phyloP scores from a whole-genome alignment of 2,329 filamentous ascomycete genomes.

The Diaporthe capsici region DNA sequence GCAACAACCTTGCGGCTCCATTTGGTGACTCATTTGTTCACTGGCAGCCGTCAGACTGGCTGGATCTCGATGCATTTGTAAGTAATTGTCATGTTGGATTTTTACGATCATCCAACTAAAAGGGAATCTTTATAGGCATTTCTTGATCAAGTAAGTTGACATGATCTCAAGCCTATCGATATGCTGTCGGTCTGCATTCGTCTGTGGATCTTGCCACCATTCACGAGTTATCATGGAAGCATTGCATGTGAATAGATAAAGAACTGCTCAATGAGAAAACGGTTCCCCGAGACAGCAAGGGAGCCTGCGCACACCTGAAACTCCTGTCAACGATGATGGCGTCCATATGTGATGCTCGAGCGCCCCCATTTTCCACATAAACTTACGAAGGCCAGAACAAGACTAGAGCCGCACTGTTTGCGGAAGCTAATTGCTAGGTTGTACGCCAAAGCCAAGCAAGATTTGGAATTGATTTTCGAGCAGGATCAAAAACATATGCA shows the following conservation, averaged over 20 bases:
- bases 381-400: no score
- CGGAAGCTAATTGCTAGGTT: neutral
- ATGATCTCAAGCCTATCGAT: neutral
- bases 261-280: no score
- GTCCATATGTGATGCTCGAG: no score
- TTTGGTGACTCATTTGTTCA: neutral
- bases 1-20: neutral
- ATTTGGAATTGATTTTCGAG: neutral
- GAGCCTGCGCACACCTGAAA: no score
- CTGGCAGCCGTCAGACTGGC: slow-evolving; percentile 8
- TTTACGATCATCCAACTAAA: neutral
- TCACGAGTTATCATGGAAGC: no score
- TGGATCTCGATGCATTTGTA: neutral
- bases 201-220: no score
- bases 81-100: neutral
- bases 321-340: no score
- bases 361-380: no score
- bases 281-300: no score
- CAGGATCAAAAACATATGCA: neutral
- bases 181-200: no score
- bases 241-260: no score
- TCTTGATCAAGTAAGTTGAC: neutral
- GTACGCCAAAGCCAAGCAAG: neutral
- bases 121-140: neutral
- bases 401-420: neutral